phyloP scores from a whole-genome alignment of 306 rosid species.

The Fragaria iinumae region DNA sequence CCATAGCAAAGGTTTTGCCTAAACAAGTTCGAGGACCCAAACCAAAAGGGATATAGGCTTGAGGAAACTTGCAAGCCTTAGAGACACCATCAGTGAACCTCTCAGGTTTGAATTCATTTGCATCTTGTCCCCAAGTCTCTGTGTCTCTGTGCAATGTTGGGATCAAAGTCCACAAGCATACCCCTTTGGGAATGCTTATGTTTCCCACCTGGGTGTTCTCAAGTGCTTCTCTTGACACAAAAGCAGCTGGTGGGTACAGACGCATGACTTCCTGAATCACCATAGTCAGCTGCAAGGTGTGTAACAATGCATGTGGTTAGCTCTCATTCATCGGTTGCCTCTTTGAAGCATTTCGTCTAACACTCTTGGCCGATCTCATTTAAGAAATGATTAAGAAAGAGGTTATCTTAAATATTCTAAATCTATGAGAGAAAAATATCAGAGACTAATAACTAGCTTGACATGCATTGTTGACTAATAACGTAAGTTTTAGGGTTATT shows the following conservation, averaged over 20 bases:
- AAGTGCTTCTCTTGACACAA: conserved; percentile 88
- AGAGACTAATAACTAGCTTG: background rate
- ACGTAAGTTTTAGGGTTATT: too few relatives aligned
- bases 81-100: conserved; percentile 76
- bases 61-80: conserved; percentile 69
- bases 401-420: too few relatives aligned
- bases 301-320: background rate
- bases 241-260: conserved; percentile 85
- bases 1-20: conserved; percentile 84
- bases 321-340: too few relatives aligned
- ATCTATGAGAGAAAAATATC: too few relatives aligned
- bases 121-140: conserved; percentile 81
- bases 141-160: conserved; percentile 75
- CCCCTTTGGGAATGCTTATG: conserved; percentile 66
- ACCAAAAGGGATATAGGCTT: conserved; percentile 77
- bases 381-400: too few relatives aligned
- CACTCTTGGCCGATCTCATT: too few relatives aligned
- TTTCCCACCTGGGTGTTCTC: conserved; percentile 62
- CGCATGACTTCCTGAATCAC: conserved; percentile 86
- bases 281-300: conserved; percentile 46
- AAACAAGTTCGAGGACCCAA: conserved; percentile 71
- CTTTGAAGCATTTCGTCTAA: too few relatives aligned
- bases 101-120: conserved; percentile 76
- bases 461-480: background rate
- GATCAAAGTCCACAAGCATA: conserved; percentile 74